Percentiles rank a stretch among this genome's conserved stretches.
Conservation (phyloP, 179 eudicot genomes). For the Patellifolia procumbens region DNA sequence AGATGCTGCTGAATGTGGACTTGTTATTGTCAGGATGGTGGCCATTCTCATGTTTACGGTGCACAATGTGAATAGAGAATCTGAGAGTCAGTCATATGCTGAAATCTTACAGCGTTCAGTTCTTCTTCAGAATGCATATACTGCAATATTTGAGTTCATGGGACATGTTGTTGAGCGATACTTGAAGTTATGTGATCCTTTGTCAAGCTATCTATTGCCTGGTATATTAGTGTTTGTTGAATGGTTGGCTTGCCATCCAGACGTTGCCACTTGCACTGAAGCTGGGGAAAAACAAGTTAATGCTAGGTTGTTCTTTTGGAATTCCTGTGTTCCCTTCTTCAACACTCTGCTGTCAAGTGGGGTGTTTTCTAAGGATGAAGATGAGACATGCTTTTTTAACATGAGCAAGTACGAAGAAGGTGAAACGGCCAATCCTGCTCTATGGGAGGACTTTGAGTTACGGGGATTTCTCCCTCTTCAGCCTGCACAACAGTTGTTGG, state of each 20-base stretch:
- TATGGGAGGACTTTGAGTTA: constrained; percentile 90
- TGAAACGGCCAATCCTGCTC: constrained; percentile 64
- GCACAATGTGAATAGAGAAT: constrained; percentile 73
- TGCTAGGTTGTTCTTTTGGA: constrained; percentile 78
- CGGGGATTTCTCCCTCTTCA: constrained; percentile 88
- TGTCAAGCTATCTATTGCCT: constrained; percentile 77
- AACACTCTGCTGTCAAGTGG: constrained; percentile 71
- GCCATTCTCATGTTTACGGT: constrained; percentile 81
- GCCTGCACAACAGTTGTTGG: constrained; percentile 79
- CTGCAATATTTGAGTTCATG: constrained; percentile 75
- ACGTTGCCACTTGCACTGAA: constrained; percentile 63
- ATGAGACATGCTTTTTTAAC: constrained; percentile 64
- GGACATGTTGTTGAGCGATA: constrained; percentile 70
- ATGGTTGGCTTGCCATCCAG: constrained; percentile 88
- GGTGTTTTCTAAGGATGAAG: constrained; percentile 50
- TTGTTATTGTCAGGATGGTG: constrained; percentile 65
- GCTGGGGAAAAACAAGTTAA: constrained; percentile 61
- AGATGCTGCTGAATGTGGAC: constrained; percentile 74
- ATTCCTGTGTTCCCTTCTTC: constrained; percentile 53
- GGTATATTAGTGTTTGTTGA: constrained; percentile 84
- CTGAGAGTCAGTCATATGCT: constrained; percentile 86
- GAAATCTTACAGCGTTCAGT: constrained; percentile 80
- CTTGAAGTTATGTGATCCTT: constrained; percentile 65
- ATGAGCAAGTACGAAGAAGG: constrained; percentile 78
- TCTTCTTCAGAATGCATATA: constrained; percentile 77